These are phyloP conservation scores for Fusarium nanum DNA, from an alignment of 2,329 filamentous ascomycete species.

Conservation along the genomic window DNA sequence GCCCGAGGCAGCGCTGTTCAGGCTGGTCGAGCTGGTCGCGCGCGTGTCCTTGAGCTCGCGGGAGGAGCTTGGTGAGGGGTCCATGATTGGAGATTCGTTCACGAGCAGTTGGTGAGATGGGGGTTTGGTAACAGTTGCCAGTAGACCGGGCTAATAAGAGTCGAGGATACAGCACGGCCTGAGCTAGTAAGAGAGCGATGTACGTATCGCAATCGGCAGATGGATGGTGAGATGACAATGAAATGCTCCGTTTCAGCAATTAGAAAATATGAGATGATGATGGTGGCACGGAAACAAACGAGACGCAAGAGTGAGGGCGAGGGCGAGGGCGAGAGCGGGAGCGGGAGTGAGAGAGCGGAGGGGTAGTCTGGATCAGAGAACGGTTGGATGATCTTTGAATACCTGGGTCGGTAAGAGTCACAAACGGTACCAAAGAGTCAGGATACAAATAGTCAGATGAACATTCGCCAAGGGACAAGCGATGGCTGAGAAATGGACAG, in stretches of 20 bases:
- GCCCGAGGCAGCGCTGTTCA: conserved; percentile 45
- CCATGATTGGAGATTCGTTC: conserved; percentile 34
- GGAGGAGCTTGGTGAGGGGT: conserved; percentile 43
- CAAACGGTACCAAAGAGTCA: conserved; percentile 6
- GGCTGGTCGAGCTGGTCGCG: conserved; percentile 46
- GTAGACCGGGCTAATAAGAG: background rate
- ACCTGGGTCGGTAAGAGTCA: conserved; percentile 18
- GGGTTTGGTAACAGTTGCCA: conserved; percentile 5
- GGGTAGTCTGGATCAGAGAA: conserved; percentile 14
- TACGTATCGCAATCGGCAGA: background rate
- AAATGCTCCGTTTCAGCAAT: conserved; percentile 15
- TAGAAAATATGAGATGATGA: conserved; percentile 21
- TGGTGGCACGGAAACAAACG: conserved; percentile 18
- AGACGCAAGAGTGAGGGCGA: background rate
- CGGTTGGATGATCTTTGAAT: conserved; percentile 14
- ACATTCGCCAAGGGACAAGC: conserved; percentile 22
- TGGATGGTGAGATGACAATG: conserved; percentile 1
- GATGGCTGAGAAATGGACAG: conserved; percentile 16
- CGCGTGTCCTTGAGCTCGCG: conserved; percentile 48
- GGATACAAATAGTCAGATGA: conserved; percentile 25
- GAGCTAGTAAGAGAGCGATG: background rate
- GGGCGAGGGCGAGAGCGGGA: background rate
- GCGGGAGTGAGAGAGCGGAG: background rate
- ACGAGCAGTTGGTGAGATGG: conserved; percentile 30
- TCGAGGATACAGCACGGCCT: background rate